Evolutionary conservation across 2,329 filamentous ascomycete genomes (phyloP).

Genomic region (Fusarium falciforme): DNA sequence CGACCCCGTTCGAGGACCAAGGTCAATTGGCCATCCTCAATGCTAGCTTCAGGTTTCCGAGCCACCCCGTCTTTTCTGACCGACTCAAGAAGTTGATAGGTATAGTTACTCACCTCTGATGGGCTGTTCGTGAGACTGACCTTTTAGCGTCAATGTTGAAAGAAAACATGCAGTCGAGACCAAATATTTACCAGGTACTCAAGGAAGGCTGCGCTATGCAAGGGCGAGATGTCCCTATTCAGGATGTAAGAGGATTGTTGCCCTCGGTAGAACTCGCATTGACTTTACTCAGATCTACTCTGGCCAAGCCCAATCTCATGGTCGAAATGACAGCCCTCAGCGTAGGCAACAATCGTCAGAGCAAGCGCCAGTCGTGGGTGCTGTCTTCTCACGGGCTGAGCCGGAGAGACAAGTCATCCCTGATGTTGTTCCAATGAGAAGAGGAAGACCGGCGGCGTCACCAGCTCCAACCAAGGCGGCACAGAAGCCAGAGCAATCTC

Average conservation of each 20-base stretch:
- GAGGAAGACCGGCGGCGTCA: slow-evolving; percentile 72
- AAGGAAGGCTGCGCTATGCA: slow-evolving; percentile 90
- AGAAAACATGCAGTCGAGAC: slow-evolving; percentile 81
- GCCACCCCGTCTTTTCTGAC: slow-evolving; percentile 89
- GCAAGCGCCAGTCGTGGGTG: slow-evolving; percentile 75
- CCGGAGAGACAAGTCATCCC: slow-evolving; percentile 80
- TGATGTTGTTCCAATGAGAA: slow-evolving; percentile 92
- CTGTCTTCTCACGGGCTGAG: slow-evolving; percentile 81
- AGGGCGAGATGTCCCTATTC: slow-evolving; percentile 85
- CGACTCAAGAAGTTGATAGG: slow-evolving; percentile 90
- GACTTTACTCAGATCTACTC: slow-evolving; percentile 73
- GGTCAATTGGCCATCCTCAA: slow-evolving; percentile 98
- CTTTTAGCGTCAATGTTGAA: slow-evolving; percentile 84
- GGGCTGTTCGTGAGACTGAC: slow-evolving; percentile 32
- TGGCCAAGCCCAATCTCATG: slow-evolving; percentile 72
- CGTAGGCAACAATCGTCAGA: slow-evolving; percentile 62
- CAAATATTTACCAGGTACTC: slow-evolving; percentile 94
- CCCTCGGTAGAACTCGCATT: background rate
- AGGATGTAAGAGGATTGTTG: slow-evolving; percentile 75
- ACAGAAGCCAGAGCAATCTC: slow-evolving; percentile 69
- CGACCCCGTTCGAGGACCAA: slow-evolving; percentile 97
- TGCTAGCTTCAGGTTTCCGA: slow-evolving; percentile 91
- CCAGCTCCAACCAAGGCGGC: slow-evolving; percentile 51
- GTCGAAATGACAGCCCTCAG: slow-evolving; percentile 62
- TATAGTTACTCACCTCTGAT: slow-evolving; percentile 50